Evolutionary conservation across 2,329 filamentous ascomycete species (phyloP).

Genomic region (Calonectria pauciramosa): DNA sequence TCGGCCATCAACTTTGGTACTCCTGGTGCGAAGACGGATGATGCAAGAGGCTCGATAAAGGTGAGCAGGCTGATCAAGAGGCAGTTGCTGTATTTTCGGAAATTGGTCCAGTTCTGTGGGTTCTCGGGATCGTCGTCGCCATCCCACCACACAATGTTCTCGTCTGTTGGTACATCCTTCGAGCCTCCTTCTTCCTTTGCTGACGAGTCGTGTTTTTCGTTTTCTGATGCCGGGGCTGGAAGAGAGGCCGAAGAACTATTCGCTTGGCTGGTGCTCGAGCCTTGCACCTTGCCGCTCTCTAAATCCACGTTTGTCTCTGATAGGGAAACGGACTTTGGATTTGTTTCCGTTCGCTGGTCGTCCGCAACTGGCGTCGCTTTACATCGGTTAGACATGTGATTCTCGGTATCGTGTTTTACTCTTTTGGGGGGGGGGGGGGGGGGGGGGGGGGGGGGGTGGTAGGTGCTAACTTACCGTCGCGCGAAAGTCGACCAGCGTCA

Average conservation of each 20-base stretch:
- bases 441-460: not conserved
- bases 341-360: not conserved
- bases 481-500: not conserved
- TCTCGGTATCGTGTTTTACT: not conserved
- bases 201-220: not conserved
- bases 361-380: slow-evolving; percentile 7
- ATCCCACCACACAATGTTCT: slow-evolving; percentile 69
- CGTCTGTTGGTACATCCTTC: not conserved
- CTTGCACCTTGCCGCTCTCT: not conserved
- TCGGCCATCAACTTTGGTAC: slow-evolving; percentile 71
- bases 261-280: not conserved
- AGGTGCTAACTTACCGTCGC: not conserved
- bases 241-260: not conserved
- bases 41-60: slow-evolving; percentile 58
- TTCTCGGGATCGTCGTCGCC: slow-evolving; percentile 69
- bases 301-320: not conserved
- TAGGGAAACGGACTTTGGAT: not conserved
- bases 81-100: slow-evolving; percentile 54
- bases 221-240: not conserved
- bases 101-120: slow-evolving; percentile 75
- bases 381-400: not conserved
- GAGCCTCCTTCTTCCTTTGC: not conserved
- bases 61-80: slow-evolving; percentile 48
- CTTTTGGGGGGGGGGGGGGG: no score
- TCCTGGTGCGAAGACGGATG: slow-evolving; percentile 73